Evolutionary conservation across 2,329 filamentous ascomycete species (phyloP).

Genomic region (Corynespora cassiicola): DNA sequence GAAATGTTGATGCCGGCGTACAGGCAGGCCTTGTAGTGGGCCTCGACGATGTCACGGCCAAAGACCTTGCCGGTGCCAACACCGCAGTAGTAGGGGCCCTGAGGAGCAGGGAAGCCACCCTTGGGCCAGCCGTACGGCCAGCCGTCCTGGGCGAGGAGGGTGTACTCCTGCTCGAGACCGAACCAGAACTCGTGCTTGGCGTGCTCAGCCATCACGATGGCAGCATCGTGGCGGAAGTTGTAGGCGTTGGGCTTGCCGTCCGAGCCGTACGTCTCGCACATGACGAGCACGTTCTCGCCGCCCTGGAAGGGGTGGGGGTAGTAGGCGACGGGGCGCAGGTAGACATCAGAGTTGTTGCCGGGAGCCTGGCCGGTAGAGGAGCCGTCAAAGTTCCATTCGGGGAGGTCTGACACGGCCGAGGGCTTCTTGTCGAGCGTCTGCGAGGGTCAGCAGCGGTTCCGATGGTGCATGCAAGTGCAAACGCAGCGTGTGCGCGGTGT

Average conservation of each 20-base stretch:
- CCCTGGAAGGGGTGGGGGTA: slow-evolving; percentile 92
- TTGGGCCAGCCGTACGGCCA: slow-evolving; percentile 92
- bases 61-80: slow-evolving; percentile 96
- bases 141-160: slow-evolving; percentile 82
- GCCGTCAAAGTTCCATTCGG: slow-evolving; percentile 85
- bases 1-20: slow-evolving; percentile 93
- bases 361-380: slow-evolving; percentile 92
- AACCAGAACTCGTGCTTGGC: slow-evolving; percentile 91
- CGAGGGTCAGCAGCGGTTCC: slow-evolving; percentile 22
- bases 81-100: slow-evolving; percentile 98
- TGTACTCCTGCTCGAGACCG: slow-evolving; percentile 98
- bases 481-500: too few species aligned
- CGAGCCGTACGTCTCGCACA: slow-evolving; percentile 91
- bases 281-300: slow-evolving; percentile 90
- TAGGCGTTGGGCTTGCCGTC: slow-evolving; percentile 97
- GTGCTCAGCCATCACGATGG: slow-evolving; percentile 88
- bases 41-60: slow-evolving; percentile 96
- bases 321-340: slow-evolving; percentile 87
- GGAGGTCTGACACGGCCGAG: slow-evolving; percentile 67
- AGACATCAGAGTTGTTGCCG: slow-evolving; percentile 96
- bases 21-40: slow-evolving; percentile 89
- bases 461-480: too few species aligned
- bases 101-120: slow-evolving; percentile 87
- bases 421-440: slow-evolving; percentile 70
- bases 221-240: slow-evolving; percentile 95